These are phyloP conservation scores for Thelonectria blattea DNA, from an alignment of 2,329 filamentous ascomycete species.

Conservation along the genomic window DNA sequence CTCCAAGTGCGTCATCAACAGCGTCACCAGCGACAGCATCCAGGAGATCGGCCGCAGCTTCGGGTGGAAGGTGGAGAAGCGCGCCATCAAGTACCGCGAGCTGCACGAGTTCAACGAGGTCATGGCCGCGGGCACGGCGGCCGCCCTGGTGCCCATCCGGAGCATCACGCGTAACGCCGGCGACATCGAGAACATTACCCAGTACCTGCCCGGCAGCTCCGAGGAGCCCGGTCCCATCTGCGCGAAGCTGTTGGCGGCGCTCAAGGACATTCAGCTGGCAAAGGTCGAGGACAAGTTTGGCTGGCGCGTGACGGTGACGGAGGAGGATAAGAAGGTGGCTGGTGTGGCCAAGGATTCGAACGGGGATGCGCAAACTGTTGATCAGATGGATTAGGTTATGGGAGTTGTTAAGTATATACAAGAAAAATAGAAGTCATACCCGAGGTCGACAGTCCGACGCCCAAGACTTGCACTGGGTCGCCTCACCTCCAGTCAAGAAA, in stretches of 20 bases:
- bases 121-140: slow-evolving; percentile 90
- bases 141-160: slow-evolving; percentile 87
- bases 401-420: slow-evolving; percentile 4
- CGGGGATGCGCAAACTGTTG: slow-evolving; percentile 39
- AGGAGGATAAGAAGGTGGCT: slow-evolving; percentile 52
- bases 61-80: slow-evolving; percentile 83
- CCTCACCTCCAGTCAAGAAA: no score
- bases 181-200: slow-evolving; percentile 54
- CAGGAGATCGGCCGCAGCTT: slow-evolving; percentile 76
- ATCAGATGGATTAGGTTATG: slow-evolving; percentile 42
- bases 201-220: slow-evolving; percentile 59
- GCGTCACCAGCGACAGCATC: slow-evolving; percentile 80
- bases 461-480: no score
- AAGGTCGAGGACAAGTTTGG: slow-evolving; percentile 77
- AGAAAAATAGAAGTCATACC: slow-evolving; percentile 1
- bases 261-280: slow-evolving; percentile 87
- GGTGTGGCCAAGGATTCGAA: slow-evolving; percentile 28
- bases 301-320: slow-evolving; percentile 65
- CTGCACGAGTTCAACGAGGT: slow-evolving; percentile 70
- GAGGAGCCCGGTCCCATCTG: slow-evolving; percentile 78
- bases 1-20: slow-evolving; percentile 86
- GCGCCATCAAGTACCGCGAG: slow-evolving; percentile 69
- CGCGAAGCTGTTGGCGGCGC: slow-evolving; percentile 71
- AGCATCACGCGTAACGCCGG: slow-evolving; percentile 76
- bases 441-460: no score